Base-by-base conservation (phyloP, 495 filamentous ascomycete genomes). In the Penicillium robsamsonii region DNA sequence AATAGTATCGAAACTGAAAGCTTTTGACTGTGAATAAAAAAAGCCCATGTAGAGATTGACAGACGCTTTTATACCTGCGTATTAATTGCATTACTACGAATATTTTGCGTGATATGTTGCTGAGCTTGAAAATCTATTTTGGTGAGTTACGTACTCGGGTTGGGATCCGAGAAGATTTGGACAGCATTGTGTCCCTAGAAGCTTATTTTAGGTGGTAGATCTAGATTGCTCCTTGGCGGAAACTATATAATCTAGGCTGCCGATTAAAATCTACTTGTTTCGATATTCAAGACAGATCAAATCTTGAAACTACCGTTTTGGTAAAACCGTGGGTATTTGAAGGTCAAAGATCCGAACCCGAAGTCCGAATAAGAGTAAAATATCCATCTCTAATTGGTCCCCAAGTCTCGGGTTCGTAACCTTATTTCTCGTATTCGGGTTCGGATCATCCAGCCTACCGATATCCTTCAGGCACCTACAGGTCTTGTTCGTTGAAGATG, bases 271-370 rank as follows among this genome's bases (percentile, higher is more conserved):
- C 2, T 11, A 9, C 9, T 33, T 12, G 2, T 12, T 11, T 12
- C 30, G 3, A 0, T 41, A 1, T 41, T 41, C 15, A 2, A 18
- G 38, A 18, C 38, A 6, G 1, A 18, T 41, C n/a, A 41, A 17
- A 38, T 15, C 37, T 17, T 10, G 5, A 41, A 18, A 27, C 25
- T 27, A 7, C 25, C 6, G 25, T 27, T 27, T 27, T 5, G 6
- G 25, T 27, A 27, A 27, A 27, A 27, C 25, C 22, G 6, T 27
- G 25, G 25, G 6, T 27, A 3, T 18, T 18, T 18, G 15, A 18
- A 41, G 38, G 18, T 41, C 38, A 41, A n/a, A n/a, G 38, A 41
- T 41, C 38, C 38, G 38, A 41, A 41, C 38, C 38, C 38, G n/a
- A 41, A 18, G 15, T 41, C 13, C 38, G 38, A 18, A 41, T 4